These are phyloP conservation scores for Stygiomarasmius scandens DNA, from an alignment of 1,284 basidiomycete species.

Conservation along the genomic window DNA sequence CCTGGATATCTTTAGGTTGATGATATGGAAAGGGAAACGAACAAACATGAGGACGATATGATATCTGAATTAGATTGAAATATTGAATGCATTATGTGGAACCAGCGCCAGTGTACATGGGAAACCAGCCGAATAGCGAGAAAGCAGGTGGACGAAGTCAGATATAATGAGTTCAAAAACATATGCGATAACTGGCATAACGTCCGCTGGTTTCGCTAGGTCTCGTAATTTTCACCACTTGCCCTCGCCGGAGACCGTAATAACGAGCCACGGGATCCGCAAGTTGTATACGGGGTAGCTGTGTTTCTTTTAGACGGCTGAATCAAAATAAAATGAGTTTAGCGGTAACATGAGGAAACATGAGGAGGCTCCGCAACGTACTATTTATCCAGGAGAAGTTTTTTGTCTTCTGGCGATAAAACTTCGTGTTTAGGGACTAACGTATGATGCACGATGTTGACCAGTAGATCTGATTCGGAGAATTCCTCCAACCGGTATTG, in stretches of 20 bases:
- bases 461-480: slow-evolving; percentile 93
- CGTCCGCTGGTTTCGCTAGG: slow-evolving; percentile 96
- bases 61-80: background rate
- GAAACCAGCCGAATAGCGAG: background rate
- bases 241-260: slow-evolving; percentile 92
- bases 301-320: slow-evolving; percentile 97
- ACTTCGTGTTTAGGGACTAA: slow-evolving; percentile 95
- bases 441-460: slow-evolving; percentile 97
- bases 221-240: slow-evolving; percentile 98
- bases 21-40: no score
- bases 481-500: slow-evolving; percentile 95
- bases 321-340: slow-evolving; percentile 18
- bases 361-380: slow-evolving; percentile 61
- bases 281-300: slow-evolving; percentile 95
- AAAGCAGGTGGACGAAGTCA: background rate
- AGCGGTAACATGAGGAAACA: slow-evolving; percentile 9
- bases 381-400: slow-evolving; percentile 89
- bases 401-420: slow-evolving; percentile 86
- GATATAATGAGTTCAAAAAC: slow-evolving; percentile 50
- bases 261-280: slow-evolving; percentile 97
- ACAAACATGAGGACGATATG: background rate
- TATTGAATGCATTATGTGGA: background rate
- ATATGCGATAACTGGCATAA: slow-evolving; percentile 92
- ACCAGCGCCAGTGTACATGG: background rate
- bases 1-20: no score